These are phyloP conservation scores for Dothideomycetes sp. DNA, from an alignment of 2,329 filamentous ascomycete species.

Conservation along the genomic window DNA sequence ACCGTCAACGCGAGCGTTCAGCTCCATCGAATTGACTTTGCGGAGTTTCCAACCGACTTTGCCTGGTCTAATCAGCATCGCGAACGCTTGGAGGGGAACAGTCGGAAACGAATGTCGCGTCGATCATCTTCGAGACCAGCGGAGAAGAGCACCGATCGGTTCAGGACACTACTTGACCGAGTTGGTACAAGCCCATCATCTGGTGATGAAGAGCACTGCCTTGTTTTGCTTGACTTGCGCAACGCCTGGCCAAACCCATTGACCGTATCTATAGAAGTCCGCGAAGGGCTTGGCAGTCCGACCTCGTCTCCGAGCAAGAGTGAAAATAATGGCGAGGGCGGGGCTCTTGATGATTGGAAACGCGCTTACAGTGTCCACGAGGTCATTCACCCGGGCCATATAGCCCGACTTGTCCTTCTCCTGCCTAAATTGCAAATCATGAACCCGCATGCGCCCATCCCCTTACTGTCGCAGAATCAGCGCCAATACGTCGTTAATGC, in stretches of 20 bases:
- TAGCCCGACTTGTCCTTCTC: constrained; percentile 64
- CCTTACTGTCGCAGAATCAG: constrained; percentile 68
- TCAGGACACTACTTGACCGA: constrained; percentile 34
- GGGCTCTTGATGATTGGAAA: too few species aligned
- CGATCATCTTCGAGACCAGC: constrained; percentile 1
- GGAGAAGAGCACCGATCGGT: constrained; percentile 19
- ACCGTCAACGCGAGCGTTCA: constrained; percentile 91
- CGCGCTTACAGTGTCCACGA: constrained; percentile 28
- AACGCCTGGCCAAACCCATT: constrained; percentile 85
- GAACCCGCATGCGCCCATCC: constrained; percentile 68
- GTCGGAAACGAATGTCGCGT: not conserved
- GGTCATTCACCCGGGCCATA: constrained; percentile 46
- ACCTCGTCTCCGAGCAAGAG: not conserved
- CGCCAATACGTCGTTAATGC: constrained; percentile 87
- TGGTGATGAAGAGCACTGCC: constrained; percentile 54
- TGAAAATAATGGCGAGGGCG: constrained; percentile 1
- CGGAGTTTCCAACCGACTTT: constrained; percentile 60
- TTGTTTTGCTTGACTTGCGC: constrained; percentile 71
- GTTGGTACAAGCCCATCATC: constrained; percentile 26
- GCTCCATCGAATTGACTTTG: constrained; percentile 64
- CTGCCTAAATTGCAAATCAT: constrained; percentile 64
- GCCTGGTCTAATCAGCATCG: constrained; percentile 44
- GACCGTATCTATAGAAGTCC: constrained; percentile 48
- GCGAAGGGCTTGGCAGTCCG: not conserved
- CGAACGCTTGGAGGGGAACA: constrained; percentile 1